A percentile compares a stretch with the other conserved stretches of the same genome.
Conservation (phyloP, 208 protist species). For the Leptomonas seymouri region DNA sequence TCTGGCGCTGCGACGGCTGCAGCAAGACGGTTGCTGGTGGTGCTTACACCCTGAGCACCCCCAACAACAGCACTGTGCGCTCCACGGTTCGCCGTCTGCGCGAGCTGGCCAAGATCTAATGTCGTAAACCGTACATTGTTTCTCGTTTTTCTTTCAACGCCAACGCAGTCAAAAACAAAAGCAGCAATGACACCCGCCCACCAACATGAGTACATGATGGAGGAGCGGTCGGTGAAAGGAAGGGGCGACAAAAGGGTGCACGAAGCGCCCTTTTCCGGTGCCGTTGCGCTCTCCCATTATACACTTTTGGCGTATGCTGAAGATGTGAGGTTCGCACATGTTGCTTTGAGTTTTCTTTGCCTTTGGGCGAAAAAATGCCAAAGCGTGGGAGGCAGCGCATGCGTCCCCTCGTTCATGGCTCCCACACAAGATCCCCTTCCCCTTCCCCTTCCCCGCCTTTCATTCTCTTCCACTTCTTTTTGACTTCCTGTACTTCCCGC, state of each 20-base stretch:
- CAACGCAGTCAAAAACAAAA: constrained; percentile 6
- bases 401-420: too few relatives aligned
- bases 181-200: neutral
- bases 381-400: too few relatives aligned
- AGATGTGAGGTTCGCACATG: too few relatives aligned
- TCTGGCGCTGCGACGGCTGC: constrained; percentile 99
- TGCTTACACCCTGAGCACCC: constrained; percentile 96
- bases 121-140: constrained; percentile 20
- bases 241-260: neutral
- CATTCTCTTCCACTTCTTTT: too few relatives aligned
- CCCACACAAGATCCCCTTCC: too few relatives aligned
- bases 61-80: constrained; percentile 97
- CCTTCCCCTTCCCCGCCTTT: too few relatives aligned
- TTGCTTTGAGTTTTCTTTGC: too few relatives aligned
- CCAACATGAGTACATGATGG: neutral
- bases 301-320: too few relatives aligned
- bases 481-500: too few relatives aligned
- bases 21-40: constrained; percentile 97
- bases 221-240: neutral
- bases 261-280: too few relatives aligned
- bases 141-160: constrained; percentile 17
- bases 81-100: constrained; percentile 98
- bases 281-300: too few relatives aligned
- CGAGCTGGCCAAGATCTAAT: constrained; percentile 78
- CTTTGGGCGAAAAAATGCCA: too few relatives aligned